A percentile compares a stretch with the other conserved stretches of the same genome.
Conservation (phyloP, 176 grass and related monocot species). For the Lolium perenne region DNA sequence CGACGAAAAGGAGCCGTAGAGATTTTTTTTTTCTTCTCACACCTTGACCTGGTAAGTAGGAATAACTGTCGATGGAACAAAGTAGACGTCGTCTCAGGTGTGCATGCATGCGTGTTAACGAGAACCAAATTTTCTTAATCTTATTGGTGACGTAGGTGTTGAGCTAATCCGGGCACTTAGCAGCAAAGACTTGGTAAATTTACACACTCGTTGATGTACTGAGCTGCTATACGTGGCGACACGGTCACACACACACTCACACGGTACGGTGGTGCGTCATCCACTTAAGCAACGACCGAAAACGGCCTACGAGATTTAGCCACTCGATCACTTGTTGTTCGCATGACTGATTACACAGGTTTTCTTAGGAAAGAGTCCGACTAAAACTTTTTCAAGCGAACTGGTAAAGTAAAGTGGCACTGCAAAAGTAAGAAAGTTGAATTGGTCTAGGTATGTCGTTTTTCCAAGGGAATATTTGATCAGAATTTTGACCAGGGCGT, state of each 20-base stretch:
- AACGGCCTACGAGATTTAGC: too few relatives aligned
- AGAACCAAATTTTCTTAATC: neutral
- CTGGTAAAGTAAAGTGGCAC: neutral
- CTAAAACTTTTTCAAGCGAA: neutral
- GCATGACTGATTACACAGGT: neutral
- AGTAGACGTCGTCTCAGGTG: neutral
- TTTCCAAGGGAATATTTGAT: neutral
- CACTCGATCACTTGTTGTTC: neutral
- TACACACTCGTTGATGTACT: neutral
- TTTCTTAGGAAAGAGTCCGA: neutral
- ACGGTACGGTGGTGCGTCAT: neutral
- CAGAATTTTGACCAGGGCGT: neutral
- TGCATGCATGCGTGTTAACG: too few relatives aligned
- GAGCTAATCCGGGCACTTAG: neutral
- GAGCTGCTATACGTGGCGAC: neutral
- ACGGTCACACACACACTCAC: too few relatives aligned
- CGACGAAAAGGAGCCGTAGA: too few relatives aligned
- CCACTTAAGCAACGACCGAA: neutral
- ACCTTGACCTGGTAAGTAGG: too few relatives aligned
- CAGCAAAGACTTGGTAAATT: neutral
- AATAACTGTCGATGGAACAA: neutral
- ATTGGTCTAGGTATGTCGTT: neutral
- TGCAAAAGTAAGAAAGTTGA: neutral
- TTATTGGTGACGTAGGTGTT: neutral
- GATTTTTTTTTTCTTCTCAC: too few relatives aligned